Evolutionary conservation across 2,329 filamentous ascomycete species (phyloP), one percentile per base, ranked within the genome.

Genomic region (Hymenoscyphus fructigenus): DNA sequence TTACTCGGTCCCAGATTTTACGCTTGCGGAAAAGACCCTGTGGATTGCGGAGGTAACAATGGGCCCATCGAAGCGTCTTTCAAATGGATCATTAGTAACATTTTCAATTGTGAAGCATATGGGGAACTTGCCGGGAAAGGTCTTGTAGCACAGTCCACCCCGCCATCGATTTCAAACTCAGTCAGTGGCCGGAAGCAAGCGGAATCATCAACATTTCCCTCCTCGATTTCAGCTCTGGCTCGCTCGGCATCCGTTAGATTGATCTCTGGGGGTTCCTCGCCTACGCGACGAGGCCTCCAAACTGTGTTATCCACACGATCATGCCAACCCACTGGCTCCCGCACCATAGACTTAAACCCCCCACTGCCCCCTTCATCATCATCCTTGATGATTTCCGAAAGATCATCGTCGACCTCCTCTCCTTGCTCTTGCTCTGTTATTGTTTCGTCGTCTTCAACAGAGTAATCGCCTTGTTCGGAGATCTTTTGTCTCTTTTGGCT

Each of bases 1-100:
- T 72, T 17, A 75, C 71, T 34, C 65, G 62, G 64, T 74, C 72
- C 73, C 73, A 74, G 10, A 44, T 47, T 59, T 71, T 73, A 57
- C 69, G 67, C 28, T 69, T 67, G 23, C 55, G 38, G 41, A 61
- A 41, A 14, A 38, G 28, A 9, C 36, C 55, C 17, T 55, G 28
- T 17, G 41, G 4, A 14, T 53, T 65, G 14, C 58, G 63, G 23
- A 69, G 29, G 32, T 72, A 71, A 36, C 65, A 65, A n/a, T 62
- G 62, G 1, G 69, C 44, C 5, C 65, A 65, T 14, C 47, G n/a
- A 53, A 53, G 47, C 38, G 5, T 23, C 38, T 59, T 5, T n/a
- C 15, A 20, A 17, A 6, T 47, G 12, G n/a, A 38, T 41, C 10
- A 28, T 59, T 20, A 44, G 38, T 57, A 20, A 28, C 14, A 9